Conservation (phyloP, 345 rosid species). For the Firmiana major region DNA sequence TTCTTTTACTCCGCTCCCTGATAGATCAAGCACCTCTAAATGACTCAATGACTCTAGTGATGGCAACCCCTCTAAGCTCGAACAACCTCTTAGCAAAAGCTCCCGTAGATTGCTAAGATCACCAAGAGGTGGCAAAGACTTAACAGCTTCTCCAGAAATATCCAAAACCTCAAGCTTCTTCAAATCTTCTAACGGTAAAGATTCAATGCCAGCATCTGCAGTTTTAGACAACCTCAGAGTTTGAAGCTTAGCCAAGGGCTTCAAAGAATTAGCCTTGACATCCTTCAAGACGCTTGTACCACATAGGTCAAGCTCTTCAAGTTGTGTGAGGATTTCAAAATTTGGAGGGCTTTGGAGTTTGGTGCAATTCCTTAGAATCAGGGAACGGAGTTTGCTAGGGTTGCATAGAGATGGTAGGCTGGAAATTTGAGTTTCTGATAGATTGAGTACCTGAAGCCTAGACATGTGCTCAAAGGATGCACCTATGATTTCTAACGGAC, state of each 20-base stretch:
- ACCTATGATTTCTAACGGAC: conserved; percentile 1
- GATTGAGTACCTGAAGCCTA: conserved; percentile 25
- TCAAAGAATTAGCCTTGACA: conserved; percentile 13
- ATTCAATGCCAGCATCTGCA: not conserved
- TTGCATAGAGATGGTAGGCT: conserved; percentile 18
- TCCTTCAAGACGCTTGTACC: conserved; percentile 5
- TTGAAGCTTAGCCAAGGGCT: conserved; percentile 7
- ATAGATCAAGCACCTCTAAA: conserved; percentile 32
- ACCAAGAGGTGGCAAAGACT: conserved; percentile 14
- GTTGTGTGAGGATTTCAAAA: not conserved
- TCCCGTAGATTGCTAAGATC: conserved; percentile 13
- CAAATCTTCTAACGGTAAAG: not conserved
- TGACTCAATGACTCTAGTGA: conserved; percentile 10
- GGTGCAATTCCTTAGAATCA: conserved; percentile 24
- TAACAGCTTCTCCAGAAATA: conserved; percentile 15
- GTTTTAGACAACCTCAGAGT: conserved; percentile 21
- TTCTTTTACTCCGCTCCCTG: too few species aligned
- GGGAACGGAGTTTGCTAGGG: conserved; percentile 16
- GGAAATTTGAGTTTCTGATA: conserved; percentile 31
- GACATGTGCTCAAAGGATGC: conserved; percentile 20
- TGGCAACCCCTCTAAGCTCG: conserved; percentile 10
- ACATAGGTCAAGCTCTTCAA: conserved; percentile 18
- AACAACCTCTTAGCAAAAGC: conserved; percentile 26
- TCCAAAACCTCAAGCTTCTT: conserved; percentile 17
- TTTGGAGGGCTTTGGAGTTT: conserved; percentile 4